Evolutionary conservation across 2,329 filamentous ascomycete genomes (phyloP).

Genomic region (Aureobasidium vineae): DNA sequence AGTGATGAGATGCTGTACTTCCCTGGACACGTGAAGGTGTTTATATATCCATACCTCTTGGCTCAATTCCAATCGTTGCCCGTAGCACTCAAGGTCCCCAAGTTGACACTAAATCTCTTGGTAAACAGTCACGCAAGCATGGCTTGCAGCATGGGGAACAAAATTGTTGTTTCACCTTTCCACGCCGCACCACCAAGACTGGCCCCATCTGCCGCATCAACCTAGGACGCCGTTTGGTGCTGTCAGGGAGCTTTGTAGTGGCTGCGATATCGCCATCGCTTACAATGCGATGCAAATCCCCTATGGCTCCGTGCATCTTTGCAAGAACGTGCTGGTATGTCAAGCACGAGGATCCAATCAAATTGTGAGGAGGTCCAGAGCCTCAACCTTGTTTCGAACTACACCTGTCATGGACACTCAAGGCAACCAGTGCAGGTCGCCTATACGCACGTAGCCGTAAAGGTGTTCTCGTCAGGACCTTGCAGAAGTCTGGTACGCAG

Average conservation of each 20-base stretch:
- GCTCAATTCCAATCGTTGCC: background rate
- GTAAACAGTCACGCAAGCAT: background rate
- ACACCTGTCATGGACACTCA: background rate
- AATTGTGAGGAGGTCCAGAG: background rate
- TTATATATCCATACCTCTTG: background rate
- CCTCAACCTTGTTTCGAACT: slow-evolving; percentile 17
- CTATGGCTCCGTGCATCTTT: no score
- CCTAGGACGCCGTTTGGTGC: background rate
- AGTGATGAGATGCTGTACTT: background rate
- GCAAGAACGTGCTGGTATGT: background rate
- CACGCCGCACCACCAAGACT: background rate
- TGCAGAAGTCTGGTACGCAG: slow-evolving; percentile 7
- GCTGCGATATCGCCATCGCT: background rate
- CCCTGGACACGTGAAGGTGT: background rate
- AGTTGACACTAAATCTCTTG: background rate
- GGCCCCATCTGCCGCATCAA: background rate
- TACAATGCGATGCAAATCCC: background rate
- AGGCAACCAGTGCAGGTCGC: background rate
- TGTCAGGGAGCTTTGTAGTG: background rate
- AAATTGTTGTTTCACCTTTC: slow-evolving; percentile 7
- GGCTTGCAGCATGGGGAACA: background rate
- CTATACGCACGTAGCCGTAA: background rate
- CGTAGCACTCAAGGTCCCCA: background rate
- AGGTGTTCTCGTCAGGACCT: background rate
- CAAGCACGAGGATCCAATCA: slow-evolving; percentile 12